Evolutionary conservation across 1,284 basidiomycete genomes (phyloP), one percentile per base, ranked within the genome.

Genomic region (Coriolopsis trogii): DNA sequence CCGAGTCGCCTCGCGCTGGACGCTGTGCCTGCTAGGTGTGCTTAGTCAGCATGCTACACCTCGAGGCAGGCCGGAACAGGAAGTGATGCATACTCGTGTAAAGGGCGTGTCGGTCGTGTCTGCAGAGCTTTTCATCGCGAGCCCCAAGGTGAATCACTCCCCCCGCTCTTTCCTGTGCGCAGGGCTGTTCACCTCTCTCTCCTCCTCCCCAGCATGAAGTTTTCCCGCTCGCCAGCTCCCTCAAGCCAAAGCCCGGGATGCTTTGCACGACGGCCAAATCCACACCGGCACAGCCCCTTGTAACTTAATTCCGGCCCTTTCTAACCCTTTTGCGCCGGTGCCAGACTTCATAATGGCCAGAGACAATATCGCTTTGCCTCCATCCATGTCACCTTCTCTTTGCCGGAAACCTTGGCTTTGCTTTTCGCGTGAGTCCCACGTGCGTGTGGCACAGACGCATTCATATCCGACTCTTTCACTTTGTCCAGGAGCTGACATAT

Each of bases 401-500:
- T 39, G 47, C 56, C 60, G 61, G 57, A 48, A 15, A 41, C 55
- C 49, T 51, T 43, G 49, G 53, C 56, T 56, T 62, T 57, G 45
- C 49, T 58, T 45, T 49, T 64, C 65, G 67, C 65, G 66, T 69
- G 65, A 55, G 57, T 51, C 49, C 61, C 67, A 69, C 67, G 67
- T 68, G 67, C 60, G 52, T 51, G 47, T 51, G 53, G 47, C 60
- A 39, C 55, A 58, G 34, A 34, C 16, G 41, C 52, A 56, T 62
- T 61, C 57, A 64, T 68, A 56, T 61, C 62, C 60, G 61, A 60
- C 56, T 50, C 60, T 52, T 61, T 57, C 56, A 57, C 59, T 62
- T 61, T 62, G 55, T 51, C 53, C 61, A 49, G 49, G 56, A 56
- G 50, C 42, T 59, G 57, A 62, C 59, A 58, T 67, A 66, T 64